Percentiles rank a stretch among this genome's conserved stretches.
These are phyloP conservation scores for Xylariales sp. DNA, from an alignment of 2,329 filamentous ascomycete species.

Conservation along the genomic window DNA sequence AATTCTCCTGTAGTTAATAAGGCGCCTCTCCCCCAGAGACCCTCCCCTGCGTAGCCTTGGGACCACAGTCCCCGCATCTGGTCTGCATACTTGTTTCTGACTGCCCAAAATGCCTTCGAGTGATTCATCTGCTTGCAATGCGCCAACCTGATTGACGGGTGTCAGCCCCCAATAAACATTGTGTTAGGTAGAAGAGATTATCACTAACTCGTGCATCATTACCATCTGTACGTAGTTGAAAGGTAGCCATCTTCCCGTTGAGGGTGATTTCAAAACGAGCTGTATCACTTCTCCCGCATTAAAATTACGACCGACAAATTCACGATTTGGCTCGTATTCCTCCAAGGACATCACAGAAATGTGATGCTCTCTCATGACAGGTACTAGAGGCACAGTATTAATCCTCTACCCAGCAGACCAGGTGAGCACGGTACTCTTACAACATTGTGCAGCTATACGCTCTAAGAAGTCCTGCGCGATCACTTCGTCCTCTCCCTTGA, in stretches of 20 bases:
- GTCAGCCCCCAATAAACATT: neutral
- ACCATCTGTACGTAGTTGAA: conserved; percentile 88
- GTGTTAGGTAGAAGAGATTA: neutral
- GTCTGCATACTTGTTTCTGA: conserved; percentile 67
- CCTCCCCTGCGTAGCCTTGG: conserved; percentile 71
- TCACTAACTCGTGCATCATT: conserved; percentile 76
- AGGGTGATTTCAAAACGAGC: conserved; percentile 68
- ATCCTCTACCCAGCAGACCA: neutral
- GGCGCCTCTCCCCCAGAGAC: conserved; percentile 74
- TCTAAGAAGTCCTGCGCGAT: conserved; percentile 68
- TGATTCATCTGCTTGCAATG: conserved; percentile 95
- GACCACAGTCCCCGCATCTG: conserved; percentile 69
- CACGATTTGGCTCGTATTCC: conserved; percentile 74
- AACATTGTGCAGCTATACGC: conserved; percentile 75
- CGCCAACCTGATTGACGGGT: conserved; percentile 50
- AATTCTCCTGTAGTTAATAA: conserved; percentile 58
- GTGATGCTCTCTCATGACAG: conserved; percentile 64
- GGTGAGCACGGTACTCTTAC: conserved; percentile 30
- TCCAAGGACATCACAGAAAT: conserved; percentile 68
- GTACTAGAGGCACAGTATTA: too few species aligned
- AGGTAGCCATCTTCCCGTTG: conserved; percentile 67
- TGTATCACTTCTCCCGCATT: conserved; percentile 86
- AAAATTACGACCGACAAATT: conserved; percentile 87
- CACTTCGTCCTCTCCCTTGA: conserved; percentile 59
- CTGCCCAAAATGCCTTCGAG: conserved; percentile 73